Percentiles rank a stretch among this genome's conserved stretches.
phyloP scores from a whole-genome alignment of 2,329 filamentous ascomycete species.

The Talaromyces sp. region DNA sequence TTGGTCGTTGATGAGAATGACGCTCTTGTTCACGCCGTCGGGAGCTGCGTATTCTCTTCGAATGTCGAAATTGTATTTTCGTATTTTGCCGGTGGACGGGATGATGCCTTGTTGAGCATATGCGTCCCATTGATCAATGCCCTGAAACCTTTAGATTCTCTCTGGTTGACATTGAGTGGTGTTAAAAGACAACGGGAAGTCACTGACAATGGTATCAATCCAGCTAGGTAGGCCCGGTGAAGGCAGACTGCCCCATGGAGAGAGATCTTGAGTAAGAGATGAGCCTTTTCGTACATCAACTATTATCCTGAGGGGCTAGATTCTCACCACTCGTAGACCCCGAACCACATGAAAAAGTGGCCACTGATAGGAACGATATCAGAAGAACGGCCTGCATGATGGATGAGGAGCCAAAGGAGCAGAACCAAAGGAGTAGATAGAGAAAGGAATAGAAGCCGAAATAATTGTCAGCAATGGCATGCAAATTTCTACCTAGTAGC shows the following conservation, averaged over 20 bases:
- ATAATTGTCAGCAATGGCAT: neutral
- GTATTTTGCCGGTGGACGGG: neutral
- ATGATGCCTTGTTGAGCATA: neutral
- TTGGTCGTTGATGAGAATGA: constrained; percentile 27
- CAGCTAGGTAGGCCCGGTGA: neutral
- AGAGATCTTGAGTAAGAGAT: neutral
- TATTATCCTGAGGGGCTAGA: neutral
- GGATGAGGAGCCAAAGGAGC: neutral
- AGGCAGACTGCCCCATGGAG: neutral
- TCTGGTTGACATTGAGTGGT: neutral
- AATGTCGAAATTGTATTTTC: neutral
- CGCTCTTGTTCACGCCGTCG: constrained; percentile 23
- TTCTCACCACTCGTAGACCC: neutral
- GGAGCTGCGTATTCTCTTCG: neutral
- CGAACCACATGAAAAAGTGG: neutral
- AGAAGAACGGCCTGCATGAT: neutral
- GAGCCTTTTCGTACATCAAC: neutral
- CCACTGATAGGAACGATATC: neutral
- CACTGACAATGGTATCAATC: neutral
- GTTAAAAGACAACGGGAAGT: too few relatives aligned
- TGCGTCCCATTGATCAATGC: neutral
- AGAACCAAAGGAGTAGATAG: neutral
- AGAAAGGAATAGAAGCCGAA: neutral
- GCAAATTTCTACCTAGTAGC: neutral
- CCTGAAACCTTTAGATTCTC: neutral